Base-by-base conservation (phyloP, 805 yeast genomes). In the Hemisphaericaspora nanyangensis region DNA sequence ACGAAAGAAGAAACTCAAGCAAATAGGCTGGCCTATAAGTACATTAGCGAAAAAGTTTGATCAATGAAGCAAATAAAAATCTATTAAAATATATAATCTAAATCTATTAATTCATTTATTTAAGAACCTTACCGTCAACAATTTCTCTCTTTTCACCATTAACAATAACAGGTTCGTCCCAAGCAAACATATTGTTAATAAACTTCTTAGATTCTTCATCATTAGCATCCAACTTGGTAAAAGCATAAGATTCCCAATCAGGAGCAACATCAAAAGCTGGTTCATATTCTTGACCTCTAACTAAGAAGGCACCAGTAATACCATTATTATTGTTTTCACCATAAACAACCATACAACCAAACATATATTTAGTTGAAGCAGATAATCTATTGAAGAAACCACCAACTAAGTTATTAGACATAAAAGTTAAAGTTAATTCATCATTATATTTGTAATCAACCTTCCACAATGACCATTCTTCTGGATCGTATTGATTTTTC, bases 241-340 rank as follows among this genome's bases (percentile, higher is more conserved):
- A 86, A 45, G 63, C 61, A 75, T 85, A 89, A 34, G 95, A 85
- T 72, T 90, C 96, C 93, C 93, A 88, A 72, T 90, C 97, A 67
- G 97, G 96, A 60, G 96, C 97, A 64, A 90, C 96, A 49, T 89
- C 84, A 61, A 90, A 87, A 49, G 95, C 97, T 65, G 96, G 95
- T 42, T 55, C 76, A 63, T 55, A 71, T 47, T 90, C 95, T 69
- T 89, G 85, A 58, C 97, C 97, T 74, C 96, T 87, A 61, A 89
- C 81, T 60, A 90, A 68, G 77, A 89, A 82, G 60, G 83, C 93
- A 76, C 95, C 96, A 56, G 85, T 72, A 63, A 90, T 88, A 75
- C 96, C 96, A 74, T 90, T 89, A 83, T 82, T 74, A 84, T 88
- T 89, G 88, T 87, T 86, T 76, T 85, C 96, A 71, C 97, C 97